Percentiles rank a stretch among this genome's conserved stretches.
phyloP scores from a whole-genome alignment of 768 basidiomycete species.

The Suillus fuscotomentosus region DNA sequence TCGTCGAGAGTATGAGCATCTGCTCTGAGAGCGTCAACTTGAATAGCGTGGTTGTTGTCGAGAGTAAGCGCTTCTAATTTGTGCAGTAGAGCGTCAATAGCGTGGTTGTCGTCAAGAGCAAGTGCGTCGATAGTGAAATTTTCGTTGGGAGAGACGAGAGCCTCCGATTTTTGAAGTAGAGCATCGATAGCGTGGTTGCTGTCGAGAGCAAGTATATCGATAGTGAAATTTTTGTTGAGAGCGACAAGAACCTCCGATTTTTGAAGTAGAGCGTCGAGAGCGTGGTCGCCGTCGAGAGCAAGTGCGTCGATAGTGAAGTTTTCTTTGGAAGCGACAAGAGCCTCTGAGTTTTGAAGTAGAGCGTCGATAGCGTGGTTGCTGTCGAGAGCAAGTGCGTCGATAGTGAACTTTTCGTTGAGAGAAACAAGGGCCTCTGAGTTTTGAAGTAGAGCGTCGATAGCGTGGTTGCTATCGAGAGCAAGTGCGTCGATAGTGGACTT shows the following conservation, averaged over 20 bases:
- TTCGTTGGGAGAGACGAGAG: not conserved
- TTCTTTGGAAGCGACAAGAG: not conserved
- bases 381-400: not conserved
- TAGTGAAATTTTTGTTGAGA: not conserved
- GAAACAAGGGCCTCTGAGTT: not conserved
- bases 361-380: not conserved
- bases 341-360: not conserved
- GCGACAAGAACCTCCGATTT: not conserved
- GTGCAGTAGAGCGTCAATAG: not conserved
- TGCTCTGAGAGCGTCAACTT: not conserved
- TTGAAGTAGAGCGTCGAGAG: not conserved
- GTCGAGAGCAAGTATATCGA: not conserved
- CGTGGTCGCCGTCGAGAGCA: not conserved
- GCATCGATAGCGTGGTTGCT: not conserved
- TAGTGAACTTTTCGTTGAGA: too few relatives aligned
- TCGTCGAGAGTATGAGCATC: not conserved
- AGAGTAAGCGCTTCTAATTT: not conserved
- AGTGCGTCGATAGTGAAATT: too few relatives aligned
- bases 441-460: not conserved
- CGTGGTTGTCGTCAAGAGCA: not conserved
- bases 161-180: not conserved
- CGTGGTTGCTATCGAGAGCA: not conserved
- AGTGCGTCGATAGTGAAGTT: too few relatives aligned
- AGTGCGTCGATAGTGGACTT: not conserved
- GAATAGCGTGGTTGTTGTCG: too few relatives aligned